Evolutionary conservation across 2,329 filamentous ascomycete genomes (phyloP).

Genomic region (Bipolaris bicolor): DNA sequence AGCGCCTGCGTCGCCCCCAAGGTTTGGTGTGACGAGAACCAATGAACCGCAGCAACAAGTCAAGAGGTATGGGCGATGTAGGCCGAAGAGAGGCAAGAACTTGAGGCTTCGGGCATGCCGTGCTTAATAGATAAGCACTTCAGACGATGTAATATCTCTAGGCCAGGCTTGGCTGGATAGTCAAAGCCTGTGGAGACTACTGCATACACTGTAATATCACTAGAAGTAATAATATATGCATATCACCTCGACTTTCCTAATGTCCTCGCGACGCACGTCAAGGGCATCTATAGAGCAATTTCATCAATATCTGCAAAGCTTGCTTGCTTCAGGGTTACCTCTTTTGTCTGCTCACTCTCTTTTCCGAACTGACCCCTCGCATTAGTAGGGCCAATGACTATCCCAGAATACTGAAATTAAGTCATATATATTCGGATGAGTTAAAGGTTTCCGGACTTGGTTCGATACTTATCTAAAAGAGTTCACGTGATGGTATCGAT

Average conservation of each 20-base stretch:
- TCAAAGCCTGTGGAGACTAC: background rate
- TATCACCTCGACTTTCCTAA: background rate
- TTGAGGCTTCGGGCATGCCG: background rate
- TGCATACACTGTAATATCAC: background rate
- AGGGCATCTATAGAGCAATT: background rate
- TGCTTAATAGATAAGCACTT: background rate
- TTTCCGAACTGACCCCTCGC: background rate
- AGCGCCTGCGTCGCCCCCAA: background rate
- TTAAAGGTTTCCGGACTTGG: too few relatives aligned
- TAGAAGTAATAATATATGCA: background rate
- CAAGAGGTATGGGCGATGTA: background rate
- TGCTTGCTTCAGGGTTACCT: background rate
- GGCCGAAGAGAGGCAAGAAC: background rate
- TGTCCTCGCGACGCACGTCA: background rate
- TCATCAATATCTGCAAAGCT: background rate
- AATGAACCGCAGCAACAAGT: background rate
- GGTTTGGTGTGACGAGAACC: background rate
- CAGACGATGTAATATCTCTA: background rate
- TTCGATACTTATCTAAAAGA: too few relatives aligned
- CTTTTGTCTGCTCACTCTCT: background rate
- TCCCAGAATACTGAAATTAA: background rate
- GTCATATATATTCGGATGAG: too few relatives aligned
- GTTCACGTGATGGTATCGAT: too few relatives aligned
- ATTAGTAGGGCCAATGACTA: background rate
- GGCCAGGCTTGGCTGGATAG: background rate